Percentiles rank a stretch among this genome's conserved stretches.
Conservation (phyloP, 1,139 yeast genomes). For the Casaregolazyma lundiana region DNA sequence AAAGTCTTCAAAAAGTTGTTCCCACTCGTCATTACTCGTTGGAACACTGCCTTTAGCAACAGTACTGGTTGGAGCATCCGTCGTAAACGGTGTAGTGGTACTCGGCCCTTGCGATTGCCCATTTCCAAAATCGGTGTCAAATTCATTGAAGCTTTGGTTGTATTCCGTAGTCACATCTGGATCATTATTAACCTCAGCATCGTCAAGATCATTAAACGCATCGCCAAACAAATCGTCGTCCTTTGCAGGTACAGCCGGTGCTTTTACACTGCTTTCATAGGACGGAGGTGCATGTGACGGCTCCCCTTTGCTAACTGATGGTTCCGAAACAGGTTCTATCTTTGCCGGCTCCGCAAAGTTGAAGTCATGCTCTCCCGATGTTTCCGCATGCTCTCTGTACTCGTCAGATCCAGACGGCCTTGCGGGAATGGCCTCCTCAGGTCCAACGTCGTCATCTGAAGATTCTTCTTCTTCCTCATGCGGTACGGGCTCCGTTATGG, state of each 20-base stretch:
- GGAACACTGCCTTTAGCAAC: slow-evolving; percentile 11
- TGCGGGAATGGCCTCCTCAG: slow-evolving; percentile 23
- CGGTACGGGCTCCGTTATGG: slow-evolving; percentile 14
- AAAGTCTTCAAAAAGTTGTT: slow-evolving; percentile 85
- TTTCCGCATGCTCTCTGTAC: not conserved
- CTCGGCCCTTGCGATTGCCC: slow-evolving; percentile 43
- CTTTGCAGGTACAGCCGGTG: slow-evolving; percentile 10
- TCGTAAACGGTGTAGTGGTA: slow-evolving; percentile 20
- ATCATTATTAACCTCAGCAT: slow-evolving; percentile 23
- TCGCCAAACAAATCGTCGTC: slow-evolving; percentile 24
- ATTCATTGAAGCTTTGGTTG: slow-evolving; percentile 12
- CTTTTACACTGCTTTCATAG: slow-evolving; percentile 9
- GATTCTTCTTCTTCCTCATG: slow-evolving; percentile 18
- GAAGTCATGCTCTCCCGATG: not conserved
- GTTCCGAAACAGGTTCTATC: not conserved
- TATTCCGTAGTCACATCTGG: slow-evolving; percentile 12
- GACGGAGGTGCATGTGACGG: not conserved
- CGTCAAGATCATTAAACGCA: slow-evolving; percentile 27
- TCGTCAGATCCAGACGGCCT: not conserved
- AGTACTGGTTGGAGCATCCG: slow-evolving; percentile 7
- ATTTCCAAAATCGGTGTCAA: slow-evolving; percentile 27
- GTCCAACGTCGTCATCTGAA: slow-evolving; percentile 40
- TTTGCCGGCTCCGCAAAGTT: not conserved
- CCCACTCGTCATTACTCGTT: slow-evolving; percentile 70
- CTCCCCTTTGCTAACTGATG: not conserved